Evolutionary conservation across 495 filamentous ascomycete species (phyloP), one percentile per base, ranked within the genome.

Genomic region (Hypomontagnella monticulosa): DNA sequence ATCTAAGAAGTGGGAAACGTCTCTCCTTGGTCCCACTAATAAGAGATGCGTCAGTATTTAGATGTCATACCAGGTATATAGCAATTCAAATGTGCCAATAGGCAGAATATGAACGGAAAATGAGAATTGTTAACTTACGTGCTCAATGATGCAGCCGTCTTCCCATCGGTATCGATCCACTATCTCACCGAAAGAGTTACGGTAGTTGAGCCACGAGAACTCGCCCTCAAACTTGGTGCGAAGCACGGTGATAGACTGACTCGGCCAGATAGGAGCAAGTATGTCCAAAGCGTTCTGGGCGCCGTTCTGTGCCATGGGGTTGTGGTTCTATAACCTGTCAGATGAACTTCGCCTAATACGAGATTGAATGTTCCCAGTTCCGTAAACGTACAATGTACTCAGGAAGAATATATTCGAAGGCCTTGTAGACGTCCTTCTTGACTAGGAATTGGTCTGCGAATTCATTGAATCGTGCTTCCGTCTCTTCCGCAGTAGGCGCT

Each of bases 121-220:
- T 8, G 5, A 23, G 8, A 6, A 27, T 33, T 32, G 12, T 23
- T 1, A 15, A 76, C 76, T 33, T 66, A 79, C 76, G 64, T 79
- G 77, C 46, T 79, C 76, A 42, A 63, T 74, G 56, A 79, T 79
- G 53, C 77, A 79, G 1, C 76, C 76, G 20, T 55, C 70, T 12
- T 77, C 77, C 77, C 76, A 79, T 5, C 75, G 57, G 53, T 65
- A 79, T 43, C 74, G 58, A 63, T 79, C 77, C 3, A 79, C 77
- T n/a, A 76, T 64, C 36, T 64, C 63, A 1, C 75, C 72, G n/a
- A 76, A 55, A 2, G 46, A 34, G 37, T 34, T 61, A 9, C 44
- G 16, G 55, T 79, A 79, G 56, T 79, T 73, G 34, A 79, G 69
- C 76, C 76, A 79, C 2, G 75, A 70, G 63, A 70, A 69, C 7